Conservation (phyloP, 176 grass and related monocot genomes). For the Carex pumila region DNA sequence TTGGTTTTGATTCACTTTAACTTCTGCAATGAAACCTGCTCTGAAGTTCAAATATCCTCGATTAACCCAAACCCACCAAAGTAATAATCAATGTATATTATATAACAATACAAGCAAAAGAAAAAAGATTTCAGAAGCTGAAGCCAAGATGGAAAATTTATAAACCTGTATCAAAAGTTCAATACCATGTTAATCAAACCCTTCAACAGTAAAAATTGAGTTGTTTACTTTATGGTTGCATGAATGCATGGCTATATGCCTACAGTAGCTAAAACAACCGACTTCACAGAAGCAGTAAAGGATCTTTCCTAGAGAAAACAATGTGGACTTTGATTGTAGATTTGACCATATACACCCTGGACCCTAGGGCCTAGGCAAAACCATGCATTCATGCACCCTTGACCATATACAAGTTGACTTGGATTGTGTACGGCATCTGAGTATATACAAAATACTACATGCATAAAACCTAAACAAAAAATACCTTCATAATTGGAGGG, state of each 20-base stretch:
- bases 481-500: conserved; percentile 80
- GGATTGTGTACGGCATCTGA: neutral
- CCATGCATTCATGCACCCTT: neutral
- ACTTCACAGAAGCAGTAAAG: neutral
- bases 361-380: neutral
- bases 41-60: neutral
- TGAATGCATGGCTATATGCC: neutral
- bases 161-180: neutral
- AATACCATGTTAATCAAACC: neutral
- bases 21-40: neutral
- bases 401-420: neutral
- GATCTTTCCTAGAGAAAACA: neutral
- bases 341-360: neutral
- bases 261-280: neutral
- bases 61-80: neutral
- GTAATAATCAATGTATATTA: neutral
- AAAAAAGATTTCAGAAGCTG: neutral
- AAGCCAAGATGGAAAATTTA: neutral
- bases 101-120: neutral
- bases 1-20: neutral
- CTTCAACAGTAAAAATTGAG: neutral
- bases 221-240: neutral
- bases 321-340: neutral
- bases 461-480: neutral
- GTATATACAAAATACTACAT: neutral